Base-by-base conservation (phyloP, 2,329 filamentous ascomycete genomes). In the Aspergillus quadrilineatus region DNA sequence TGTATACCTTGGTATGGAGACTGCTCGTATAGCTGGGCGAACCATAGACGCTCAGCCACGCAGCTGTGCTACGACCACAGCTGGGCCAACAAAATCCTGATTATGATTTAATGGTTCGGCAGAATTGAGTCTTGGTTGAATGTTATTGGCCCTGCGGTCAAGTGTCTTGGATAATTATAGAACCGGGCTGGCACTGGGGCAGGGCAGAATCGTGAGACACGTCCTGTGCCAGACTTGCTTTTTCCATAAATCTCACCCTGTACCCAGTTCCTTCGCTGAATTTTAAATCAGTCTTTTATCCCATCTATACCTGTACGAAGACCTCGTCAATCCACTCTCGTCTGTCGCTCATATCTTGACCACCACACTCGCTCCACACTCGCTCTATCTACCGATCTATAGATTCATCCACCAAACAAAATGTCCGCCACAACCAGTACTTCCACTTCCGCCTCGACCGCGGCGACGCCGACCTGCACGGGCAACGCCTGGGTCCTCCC, bases 401-500 rank as follows among this genome's bases (percentile, higher is more conserved):
- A 22, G 22, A 22, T 22, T 22, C 22, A 22, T 22, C 32, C 10
- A 49, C 32, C 29, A 3, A 28, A 26, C 17, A 63, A 54, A 67
- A 68, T 65, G 63, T 58, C 61, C 15, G 22, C 22, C 3, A 41
- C 64, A 39, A 64, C 22, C 22, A 22, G 66, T 15, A 63, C 65
- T 36, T 56, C 65, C 26, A 32, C 63, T 36, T 53, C 67, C 15
- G 45, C 65, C 32, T 55, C 62, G 44, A 26, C 60, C 48, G 22
- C 22, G 22, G 22, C 22, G 22, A 22, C 22, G 22, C 22, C 22
- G 3, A 42, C 59, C 53, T 67, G 66, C 64, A 60, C 59, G 49
- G 53, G 63, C 55, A 45, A 45, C n/a, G 9, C 10, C 58, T 82
- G 73, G 67, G 62, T 77, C 56, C 74, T 78, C 39, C 80, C 80